Evolutionary conservation across 192 early-diverging fungal species (phyloP).

Genomic region (Backusella luteola): DNA sequence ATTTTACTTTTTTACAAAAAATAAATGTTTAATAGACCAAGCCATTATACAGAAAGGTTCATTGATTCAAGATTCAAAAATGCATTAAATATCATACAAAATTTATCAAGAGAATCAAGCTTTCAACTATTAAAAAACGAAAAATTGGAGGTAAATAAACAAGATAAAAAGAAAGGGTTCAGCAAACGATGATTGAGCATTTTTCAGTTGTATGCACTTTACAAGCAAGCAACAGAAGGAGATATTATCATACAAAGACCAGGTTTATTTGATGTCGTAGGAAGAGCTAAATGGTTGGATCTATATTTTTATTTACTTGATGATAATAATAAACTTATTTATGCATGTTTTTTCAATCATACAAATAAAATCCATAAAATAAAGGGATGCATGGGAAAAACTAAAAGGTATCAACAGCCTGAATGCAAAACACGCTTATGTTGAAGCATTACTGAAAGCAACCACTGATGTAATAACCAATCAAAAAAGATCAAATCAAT

Average conservation of each 20-base stretch:
- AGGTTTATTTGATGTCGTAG: slow-evolving; percentile 45
- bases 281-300: slow-evolving; percentile 41
- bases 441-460: slow-evolving; percentile 25
- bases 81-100: slow-evolving; percentile 32
- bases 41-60: background rate
- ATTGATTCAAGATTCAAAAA: slow-evolving; percentile 28
- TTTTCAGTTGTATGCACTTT: slow-evolving; percentile 45
- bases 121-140: slow-evolving; percentile 12
- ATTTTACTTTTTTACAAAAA: background rate
- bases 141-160: slow-evolving; percentile 27
- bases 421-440: slow-evolving; percentile 36
- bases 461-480: slow-evolving; percentile 21
- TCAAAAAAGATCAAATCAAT: too few relatives aligned
- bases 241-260: slow-evolving; percentile 40
- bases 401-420: slow-evolving; percentile 41
- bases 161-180: background rate
- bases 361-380: background rate
- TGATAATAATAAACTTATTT: background rate
- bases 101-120: slow-evolving; percentile 18
- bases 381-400: slow-evolving; percentile 44
- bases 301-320: background rate
- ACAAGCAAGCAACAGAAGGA: slow-evolving; percentile 49
- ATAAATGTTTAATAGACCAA: slow-evolving; percentile 14
- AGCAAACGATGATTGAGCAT: background rate
- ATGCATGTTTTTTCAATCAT: background rate